Evolutionary conservation across 805 yeast species (phyloP).

Genomic region (Monosporozyma aerobia): DNA sequence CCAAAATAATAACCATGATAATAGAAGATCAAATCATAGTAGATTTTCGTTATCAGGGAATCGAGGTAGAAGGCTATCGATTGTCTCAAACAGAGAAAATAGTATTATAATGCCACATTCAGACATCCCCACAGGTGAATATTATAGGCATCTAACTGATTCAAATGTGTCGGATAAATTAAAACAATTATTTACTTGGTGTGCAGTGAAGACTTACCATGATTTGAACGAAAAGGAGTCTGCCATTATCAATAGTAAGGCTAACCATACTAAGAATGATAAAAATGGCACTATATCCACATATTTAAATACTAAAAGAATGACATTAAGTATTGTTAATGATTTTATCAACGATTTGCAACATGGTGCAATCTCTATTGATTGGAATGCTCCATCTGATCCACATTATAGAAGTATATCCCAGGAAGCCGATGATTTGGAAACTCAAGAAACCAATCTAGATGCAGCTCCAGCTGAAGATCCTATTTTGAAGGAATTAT

Average conservation of each 20-base stretch:
- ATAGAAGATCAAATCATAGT: slow-evolving; percentile 1
- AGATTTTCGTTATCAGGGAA: slow-evolving; percentile 20
- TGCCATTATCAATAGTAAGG: not conserved
- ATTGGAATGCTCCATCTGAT: slow-evolving; percentile 22
- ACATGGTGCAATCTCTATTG: slow-evolving; percentile 18
- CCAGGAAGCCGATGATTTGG: slow-evolving; percentile 8
- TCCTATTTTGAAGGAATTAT: slow-evolving; percentile 9
- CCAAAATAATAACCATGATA: not conserved
- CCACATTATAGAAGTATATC: slow-evolving; percentile 5
- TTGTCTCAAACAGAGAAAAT: slow-evolving; percentile 19
- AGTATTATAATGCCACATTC: slow-evolving; percentile 26
- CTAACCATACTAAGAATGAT: not conserved
- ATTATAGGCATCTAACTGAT: slow-evolving; percentile 26
- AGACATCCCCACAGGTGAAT: slow-evolving; percentile 26
- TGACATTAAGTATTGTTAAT: slow-evolving; percentile 20
- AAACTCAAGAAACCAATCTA: slow-evolving; percentile 8
- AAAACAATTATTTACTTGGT: slow-evolving; percentile 28
- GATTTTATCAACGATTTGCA: slow-evolving; percentile 26
- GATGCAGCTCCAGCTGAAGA: slow-evolving; percentile 6
- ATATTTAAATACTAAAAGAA: slow-evolving; percentile 15
- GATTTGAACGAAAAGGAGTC: slow-evolving; percentile 10
- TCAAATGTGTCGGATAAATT: slow-evolving; percentile 24
- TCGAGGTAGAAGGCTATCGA: slow-evolving; percentile 26
- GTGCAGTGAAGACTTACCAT: slow-evolving; percentile 20
- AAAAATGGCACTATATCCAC: slow-evolving; percentile 1